These are phyloP conservation scores for Pelargonium nanum DNA, from an alignment of 345 rosid genomes.

Conservation along the genomic window DNA sequence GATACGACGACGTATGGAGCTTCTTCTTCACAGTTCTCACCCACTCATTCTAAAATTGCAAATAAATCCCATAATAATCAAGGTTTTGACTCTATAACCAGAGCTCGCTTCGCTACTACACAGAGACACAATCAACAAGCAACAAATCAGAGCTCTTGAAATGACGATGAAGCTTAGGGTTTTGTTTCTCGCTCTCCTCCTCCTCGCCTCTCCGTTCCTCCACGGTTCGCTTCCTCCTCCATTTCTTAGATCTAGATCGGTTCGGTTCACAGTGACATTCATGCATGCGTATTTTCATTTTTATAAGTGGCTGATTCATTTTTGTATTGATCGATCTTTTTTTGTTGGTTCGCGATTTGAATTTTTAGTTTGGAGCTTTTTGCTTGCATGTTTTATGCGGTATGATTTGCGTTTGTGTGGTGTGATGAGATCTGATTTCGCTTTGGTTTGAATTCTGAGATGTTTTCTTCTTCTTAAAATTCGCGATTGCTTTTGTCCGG, in stretches of 20 bases:
- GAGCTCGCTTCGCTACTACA: neutral
- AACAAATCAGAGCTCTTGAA: too few species aligned
- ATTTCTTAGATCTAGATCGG: constrained; percentile 21
- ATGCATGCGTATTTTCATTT: neutral
- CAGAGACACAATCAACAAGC: neutral
- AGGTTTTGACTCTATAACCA: too few species aligned
- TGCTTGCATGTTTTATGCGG: neutral
- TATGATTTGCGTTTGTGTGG: neutral
- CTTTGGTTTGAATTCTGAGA: neutral
- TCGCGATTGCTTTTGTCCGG: neutral
- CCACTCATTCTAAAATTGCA: too few species aligned
- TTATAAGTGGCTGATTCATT: neutral
- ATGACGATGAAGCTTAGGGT: constrained; percentile 4
- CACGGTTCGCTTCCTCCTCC: constrained; percentile 43
- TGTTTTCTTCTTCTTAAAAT: too few species aligned
- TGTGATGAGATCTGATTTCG: neutral
- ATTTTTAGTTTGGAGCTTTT: neutral
- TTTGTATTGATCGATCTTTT: neutral
- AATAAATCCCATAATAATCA: neutral
- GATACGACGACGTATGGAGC: neutral
- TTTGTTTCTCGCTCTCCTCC: neutral
- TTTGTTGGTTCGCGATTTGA: neutral
- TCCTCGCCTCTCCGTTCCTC: constrained; percentile 46
- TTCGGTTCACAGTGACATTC: neutral
- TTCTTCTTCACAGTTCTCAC: neutral